Conservation (phyloP, 108 stramenopile species). For the Nitzschia sp. region DNA sequence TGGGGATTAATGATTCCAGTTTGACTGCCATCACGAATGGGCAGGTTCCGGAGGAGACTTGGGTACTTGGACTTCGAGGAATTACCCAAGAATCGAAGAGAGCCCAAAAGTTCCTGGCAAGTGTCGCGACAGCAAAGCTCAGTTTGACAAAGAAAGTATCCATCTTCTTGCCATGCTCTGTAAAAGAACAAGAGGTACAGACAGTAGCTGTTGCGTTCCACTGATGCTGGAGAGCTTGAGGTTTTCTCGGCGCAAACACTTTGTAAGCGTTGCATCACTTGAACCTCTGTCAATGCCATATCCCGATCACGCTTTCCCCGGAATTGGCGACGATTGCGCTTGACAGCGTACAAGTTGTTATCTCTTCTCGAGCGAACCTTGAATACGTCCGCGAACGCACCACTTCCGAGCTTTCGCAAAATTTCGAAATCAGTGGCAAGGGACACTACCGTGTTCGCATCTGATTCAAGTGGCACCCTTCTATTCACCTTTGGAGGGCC, state of each 20-base stretch:
- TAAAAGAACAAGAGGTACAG: slow-evolving; percentile 80
- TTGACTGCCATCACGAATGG: slow-evolving; percentile 4
- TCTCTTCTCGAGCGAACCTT: slow-evolving; percentile 72
- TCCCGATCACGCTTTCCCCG: slow-evolving; percentile 80
- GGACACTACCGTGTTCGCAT: slow-evolving; percentile 34
- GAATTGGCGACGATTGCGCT: slow-evolving; percentile 75
- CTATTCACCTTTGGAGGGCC: slow-evolving; percentile 28
- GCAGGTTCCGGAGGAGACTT: slow-evolving; percentile 42
- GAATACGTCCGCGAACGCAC: slow-evolving; percentile 82
- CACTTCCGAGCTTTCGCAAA: slow-evolving; percentile 65
- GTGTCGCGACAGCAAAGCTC: slow-evolving; percentile 83
- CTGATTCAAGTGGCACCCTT: slow-evolving; percentile 19
- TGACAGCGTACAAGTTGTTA: slow-evolving; percentile 66
- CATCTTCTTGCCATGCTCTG: slow-evolving; percentile 82
- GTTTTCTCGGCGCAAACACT: slow-evolving; percentile 27
- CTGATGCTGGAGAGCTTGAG: slow-evolving; percentile 4
- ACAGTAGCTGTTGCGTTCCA: slow-evolving; percentile 49
- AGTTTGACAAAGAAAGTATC: slow-evolving; percentile 79
- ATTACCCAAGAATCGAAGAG: slow-evolving; percentile 57
- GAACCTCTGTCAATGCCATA: slow-evolving; percentile 70
- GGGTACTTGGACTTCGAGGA: slow-evolving; percentile 58
- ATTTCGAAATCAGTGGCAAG: slow-evolving; percentile 68
- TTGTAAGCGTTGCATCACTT: slow-evolving; percentile 80
- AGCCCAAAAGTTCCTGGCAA: slow-evolving; percentile 67
- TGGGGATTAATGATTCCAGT: slow-evolving; percentile 18